A percentile compares a stretch with the other conserved stretches of the same genome.
Evolutionary conservation across 768 basidiomycete species (phyloP).

Genomic region (Boletus rex-veris): DNA sequence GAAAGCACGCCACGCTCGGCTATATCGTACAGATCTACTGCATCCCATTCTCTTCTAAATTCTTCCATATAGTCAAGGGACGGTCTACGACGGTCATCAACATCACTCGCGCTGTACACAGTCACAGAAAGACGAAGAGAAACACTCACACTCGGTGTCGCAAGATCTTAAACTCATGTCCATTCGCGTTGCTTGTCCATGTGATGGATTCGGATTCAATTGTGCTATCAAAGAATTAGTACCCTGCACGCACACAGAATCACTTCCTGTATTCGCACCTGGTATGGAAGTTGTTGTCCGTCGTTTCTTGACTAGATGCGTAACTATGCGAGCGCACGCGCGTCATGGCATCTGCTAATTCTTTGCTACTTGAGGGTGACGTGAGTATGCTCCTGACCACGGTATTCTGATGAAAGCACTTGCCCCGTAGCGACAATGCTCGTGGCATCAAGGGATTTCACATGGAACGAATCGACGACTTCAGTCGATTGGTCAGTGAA

Average conservation of each 20-base stretch:
- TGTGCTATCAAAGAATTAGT: neutral
- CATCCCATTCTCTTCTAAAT: neutral
- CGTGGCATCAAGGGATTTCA: neutral
- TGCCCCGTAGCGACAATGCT: neutral
- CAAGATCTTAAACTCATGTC: neutral
- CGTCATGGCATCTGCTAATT: neutral
- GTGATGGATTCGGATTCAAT: neutral
- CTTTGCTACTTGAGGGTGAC: neutral
- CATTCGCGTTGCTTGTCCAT: neutral
- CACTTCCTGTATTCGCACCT: neutral
- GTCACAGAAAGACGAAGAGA: neutral
- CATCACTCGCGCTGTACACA: neutral
- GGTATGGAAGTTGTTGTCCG: neutral
- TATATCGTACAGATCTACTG: conserved; percentile 3
- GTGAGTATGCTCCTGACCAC: neutral
- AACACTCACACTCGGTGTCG: conserved; percentile 1
- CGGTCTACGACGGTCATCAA: conserved; percentile 1
- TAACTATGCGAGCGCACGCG: neutral
- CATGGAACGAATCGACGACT: neutral
- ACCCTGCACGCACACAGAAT: neutral
- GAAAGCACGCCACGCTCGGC: neutral
- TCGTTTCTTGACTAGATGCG: neutral
- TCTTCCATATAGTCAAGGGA: conserved; percentile 5
- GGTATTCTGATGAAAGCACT: neutral
- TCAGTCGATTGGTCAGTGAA: too few species aligned